These are phyloP conservation scores for Lophium mytilinum DNA, from an alignment of 495 filamentous ascomycete species.

Conservation along the genomic window DNA sequence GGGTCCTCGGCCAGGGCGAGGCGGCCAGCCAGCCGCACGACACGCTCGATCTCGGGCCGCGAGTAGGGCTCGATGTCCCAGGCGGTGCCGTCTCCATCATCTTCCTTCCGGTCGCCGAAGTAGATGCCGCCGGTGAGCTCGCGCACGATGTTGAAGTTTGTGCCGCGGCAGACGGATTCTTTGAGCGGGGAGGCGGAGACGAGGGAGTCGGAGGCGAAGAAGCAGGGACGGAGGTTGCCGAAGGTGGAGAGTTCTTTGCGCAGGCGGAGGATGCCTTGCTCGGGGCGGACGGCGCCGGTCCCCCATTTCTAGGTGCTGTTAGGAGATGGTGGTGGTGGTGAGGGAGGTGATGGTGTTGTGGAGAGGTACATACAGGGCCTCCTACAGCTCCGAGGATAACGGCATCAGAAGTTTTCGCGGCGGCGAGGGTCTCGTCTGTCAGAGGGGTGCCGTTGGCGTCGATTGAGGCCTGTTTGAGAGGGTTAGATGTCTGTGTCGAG, in stretches of 20 bases:
- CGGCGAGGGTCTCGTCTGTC: slow-evolving; percentile 74
- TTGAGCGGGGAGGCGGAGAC: slow-evolving; percentile 85
- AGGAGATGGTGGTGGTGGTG: slow-evolving; percentile 4
- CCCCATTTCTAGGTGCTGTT: slow-evolving; percentile 67
- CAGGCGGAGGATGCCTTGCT: slow-evolving; percentile 87
- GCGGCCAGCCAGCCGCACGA: slow-evolving; percentile 74
- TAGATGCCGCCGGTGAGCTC: slow-evolving; percentile 96
- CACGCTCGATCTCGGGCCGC: slow-evolving; percentile 78
- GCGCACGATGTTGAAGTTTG: slow-evolving; percentile 90
- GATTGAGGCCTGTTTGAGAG: slow-evolving; percentile 64
- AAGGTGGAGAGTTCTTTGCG: slow-evolving; percentile 92
- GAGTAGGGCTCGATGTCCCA: slow-evolving; percentile 88
- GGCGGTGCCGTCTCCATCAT: slow-evolving; percentile 69
- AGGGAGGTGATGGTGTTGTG: neutral
- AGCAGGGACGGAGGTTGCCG: slow-evolving; percentile 96
- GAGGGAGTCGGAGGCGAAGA: slow-evolving; percentile 85
- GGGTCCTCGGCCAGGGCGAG: slow-evolving; percentile 74
- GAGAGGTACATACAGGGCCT: slow-evolving; percentile 56
- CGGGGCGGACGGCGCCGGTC: slow-evolving; percentile 77
- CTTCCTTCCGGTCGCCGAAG: slow-evolving; percentile 88
- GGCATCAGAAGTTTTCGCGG: slow-evolving; percentile 84
- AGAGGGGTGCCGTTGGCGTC: slow-evolving; percentile 69
- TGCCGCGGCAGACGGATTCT: slow-evolving; percentile 73
- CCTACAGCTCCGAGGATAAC: slow-evolving; percentile 93
- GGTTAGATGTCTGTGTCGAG: neutral